Evolutionary conservation across 805 yeast genomes (phyloP).

Genomic region (Ogataea chonburiensis): DNA sequence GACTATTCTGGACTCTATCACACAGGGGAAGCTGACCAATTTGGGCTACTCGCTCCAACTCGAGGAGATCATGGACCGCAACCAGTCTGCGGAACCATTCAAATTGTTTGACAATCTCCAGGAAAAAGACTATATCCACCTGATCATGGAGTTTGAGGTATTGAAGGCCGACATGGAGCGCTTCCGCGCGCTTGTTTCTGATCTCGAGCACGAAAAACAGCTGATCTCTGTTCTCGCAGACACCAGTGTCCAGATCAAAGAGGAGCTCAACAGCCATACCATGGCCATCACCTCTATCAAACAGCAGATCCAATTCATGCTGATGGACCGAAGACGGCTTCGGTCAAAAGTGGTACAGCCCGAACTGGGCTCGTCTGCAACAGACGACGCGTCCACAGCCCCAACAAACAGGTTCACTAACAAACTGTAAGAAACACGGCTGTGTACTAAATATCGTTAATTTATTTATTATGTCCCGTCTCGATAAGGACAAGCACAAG

Average conservation of each 20-base stretch:
- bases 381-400: constrained; percentile 17
- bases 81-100: constrained; percentile 19
- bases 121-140: constrained; percentile 29
- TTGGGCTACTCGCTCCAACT: constrained; percentile 46
- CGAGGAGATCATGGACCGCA: constrained; percentile 40
- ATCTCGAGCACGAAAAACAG: constrained; percentile 28
- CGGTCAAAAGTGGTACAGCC: constrained; percentile 9
- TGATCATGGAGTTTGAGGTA: constrained; percentile 44
- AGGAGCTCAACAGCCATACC: constrained; percentile 47
- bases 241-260: constrained; percentile 38
- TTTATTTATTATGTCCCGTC: constrained; percentile 1
- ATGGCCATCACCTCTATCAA: constrained; percentile 44
- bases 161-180: constrained; percentile 42
- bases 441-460: constrained; percentile 3
- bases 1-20: constrained; percentile 44
- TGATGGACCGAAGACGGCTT: constrained; percentile 41
- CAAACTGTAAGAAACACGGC: constrained; percentile 18
- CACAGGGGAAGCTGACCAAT: constrained; percentile 51
- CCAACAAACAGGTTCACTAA: constrained; percentile 16
- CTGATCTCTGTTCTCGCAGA: constrained; percentile 23
- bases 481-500: constrained; percentile 51
- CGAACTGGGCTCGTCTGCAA: constrained; percentile 6
- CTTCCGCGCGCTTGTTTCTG: constrained; percentile 24
- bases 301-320: constrained; percentile 50
- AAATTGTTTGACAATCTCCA: constrained; percentile 18